Base-by-base conservation (phyloP, 1,284 basidiomycete genomes). In the Athelia psychrophila region DNA sequence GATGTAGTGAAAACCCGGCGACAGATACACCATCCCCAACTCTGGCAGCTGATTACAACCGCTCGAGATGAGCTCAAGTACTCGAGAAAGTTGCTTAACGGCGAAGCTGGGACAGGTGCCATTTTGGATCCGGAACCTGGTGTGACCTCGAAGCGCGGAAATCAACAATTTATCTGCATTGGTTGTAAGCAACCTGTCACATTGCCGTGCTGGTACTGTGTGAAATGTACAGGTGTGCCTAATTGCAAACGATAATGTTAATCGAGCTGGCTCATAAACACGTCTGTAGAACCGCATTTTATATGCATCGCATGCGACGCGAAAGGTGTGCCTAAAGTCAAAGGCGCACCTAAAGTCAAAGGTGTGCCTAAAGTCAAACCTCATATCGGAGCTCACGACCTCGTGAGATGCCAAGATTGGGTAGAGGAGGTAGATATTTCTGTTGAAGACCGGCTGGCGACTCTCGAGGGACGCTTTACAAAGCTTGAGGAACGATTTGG, bases 1-100 rank as follows among this genome's bases (percentile, higher is more conserved):
- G 62, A 66, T 46, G 32, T 68, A 18, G 51, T 65, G 48, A 69
- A 69, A 40, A 54, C 67, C 4, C 62, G 63, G 13, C 56, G 59
- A 8, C 50, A 64, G 18, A 50, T 63, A 20, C 62, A 66, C 38
- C 47, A 47, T 13, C 50, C 63, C 22, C 56, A 64, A 20, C 60
- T 64, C 36, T 54, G 55, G 15, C 51, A 59, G 33, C 13, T 30
- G 13, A 30, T 6, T 30, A 5, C 6, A 30, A 30, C 5, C 27
- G 27, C 27, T 30, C 5, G 5, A 5, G 13, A 30, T 13, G 27
- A 5, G 27, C 27, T 30, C 13, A 13, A 30, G 27, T 13, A 13
- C 13, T 30, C 27, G 27, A 30, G 27, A 30, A 13, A 30, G 13
- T 30, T 30, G 13, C 13, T 30, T 13, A 5, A 30, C 5, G 27